Evolutionary conservation across 2,329 filamentous ascomycete genomes (phyloP), one percentile per base, ranked within the genome.

Genomic region (Ustulina deusta): DNA sequence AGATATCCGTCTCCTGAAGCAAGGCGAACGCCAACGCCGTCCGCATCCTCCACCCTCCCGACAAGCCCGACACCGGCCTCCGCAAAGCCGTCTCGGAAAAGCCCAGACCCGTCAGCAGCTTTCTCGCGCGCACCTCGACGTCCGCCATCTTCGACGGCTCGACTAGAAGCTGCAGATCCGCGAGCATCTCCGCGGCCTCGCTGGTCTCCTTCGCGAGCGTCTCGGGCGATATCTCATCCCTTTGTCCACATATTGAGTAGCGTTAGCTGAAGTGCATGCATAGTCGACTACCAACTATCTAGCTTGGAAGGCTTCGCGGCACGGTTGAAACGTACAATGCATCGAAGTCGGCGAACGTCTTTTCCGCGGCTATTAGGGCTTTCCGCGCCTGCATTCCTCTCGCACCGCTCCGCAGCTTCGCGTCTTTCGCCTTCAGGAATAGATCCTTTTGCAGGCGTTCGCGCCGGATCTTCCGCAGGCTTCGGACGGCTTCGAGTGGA

Each of bases 331-430:
- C 83, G 76, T 78, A 90, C 87, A 83, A 60, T 10, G 78, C 78
- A 44, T 83, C 79, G 0, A 87, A 90, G 52, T 88, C 85, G 11
- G 87, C 84, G 2, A 93, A 83, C 17, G 86, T 85, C 70, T 89
- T 89, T 75, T 97, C 93, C 32, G 90, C 86, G 3, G 86, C 86
- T 57, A 89, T 87, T 20, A 96, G 79, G 0, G 89, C 87, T 74
- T 96, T 95, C n/a, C 93, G 84, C 0, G 93, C 93, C 68, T 91
- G 86, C 76, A 91, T 81, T 0, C 93, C 93, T 48, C 93, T 82
- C 1, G 91, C 87, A 38, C 93, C 93, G 74, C 92, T 95, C 59
- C 92, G 84, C 46, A 93, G 80, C 48, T 88, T 84, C 7, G 93
- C 92, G 75, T 93, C 89, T 71, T 94, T 92, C 74, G 93, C 89